Base-by-base conservation (phyloP, 345 rosid species). In the Euphorbia peplus region DNA sequence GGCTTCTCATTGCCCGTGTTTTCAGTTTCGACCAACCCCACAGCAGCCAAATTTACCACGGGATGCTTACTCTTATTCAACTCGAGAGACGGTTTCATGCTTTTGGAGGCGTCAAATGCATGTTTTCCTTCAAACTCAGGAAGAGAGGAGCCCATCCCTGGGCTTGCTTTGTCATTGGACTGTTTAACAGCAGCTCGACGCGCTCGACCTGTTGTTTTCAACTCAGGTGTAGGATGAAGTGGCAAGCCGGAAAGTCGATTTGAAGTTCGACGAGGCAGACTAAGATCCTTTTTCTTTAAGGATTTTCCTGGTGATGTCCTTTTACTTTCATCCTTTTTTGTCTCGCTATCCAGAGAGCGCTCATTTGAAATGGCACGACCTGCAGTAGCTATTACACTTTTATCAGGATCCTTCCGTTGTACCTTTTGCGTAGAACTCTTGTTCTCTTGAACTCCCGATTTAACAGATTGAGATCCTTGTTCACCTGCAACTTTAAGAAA, bases 191-290 rank as follows among this genome's bases (percentile, higher is more conserved):
- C 70, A 67, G 73, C 68, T 83, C 60, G 80, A 70, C 69, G 78
- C 35, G 71, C 83, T 70, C 88, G 79, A 44, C 73, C 68, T 61
- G 66, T 79, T 69, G 81, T 47, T 72, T 83, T 74, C 37, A 86
- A 77, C 76, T 90, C 93, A 65, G 87, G 86, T 39, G 75, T 74
- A 28, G 87, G 88, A 70, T 90, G 87, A 64, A 85, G 89, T 52
- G 85, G 85, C 65, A 91, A 67, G 50, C 96, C 98, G 76, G 99
- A 93, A 70, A 95, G 92, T 21, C 98, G 86, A 77, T 86, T 92
- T 73, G 99, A 95, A 72, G 91, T 73, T 64, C 97, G 82, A 32
- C 90, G 86, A 47, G 93, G 83, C 61, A 80, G 57, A 47, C 78
- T 71, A 29, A 72, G 46, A 21, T 64, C 68, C 37, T 78, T 83